Base-by-base conservation (phyloP, 805 yeast species). In the Metschnikowia shivogae region DNA sequence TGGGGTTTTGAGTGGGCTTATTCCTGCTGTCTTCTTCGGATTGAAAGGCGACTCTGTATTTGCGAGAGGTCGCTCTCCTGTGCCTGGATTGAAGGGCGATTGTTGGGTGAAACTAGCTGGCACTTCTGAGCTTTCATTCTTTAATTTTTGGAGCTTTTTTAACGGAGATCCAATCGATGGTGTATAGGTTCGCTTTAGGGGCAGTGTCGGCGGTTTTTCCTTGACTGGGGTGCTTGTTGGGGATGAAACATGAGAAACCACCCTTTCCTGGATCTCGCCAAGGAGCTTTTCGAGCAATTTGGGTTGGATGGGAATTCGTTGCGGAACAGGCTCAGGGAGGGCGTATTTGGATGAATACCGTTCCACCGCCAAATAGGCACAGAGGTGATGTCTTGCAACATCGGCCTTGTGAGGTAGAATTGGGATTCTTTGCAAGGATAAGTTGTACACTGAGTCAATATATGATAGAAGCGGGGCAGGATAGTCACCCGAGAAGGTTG, bases 331-430 rank as follows among this genome's bases (percentile, higher is more conserved):
- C 3, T 66, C 65, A 0, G 84, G 76, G 7, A 80, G 65, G 3
- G 70, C 61, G 35, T 77, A 64, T 30, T 63, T 63, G 9, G 66
- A 63, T 10, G 65, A 64, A 35, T 76, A 71, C 49, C 71, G 70
- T 46, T 80, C 81, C 11, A 76, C 75, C 0, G 86, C 83, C 20
- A 84, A 58, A 49, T 67, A 78, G 5, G 89, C 85, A 59, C 89
- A 81, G 10, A 86, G 59, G 58, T 85, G 90, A 44, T 73, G 74
- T 43, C 92, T 67, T 1, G 88, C 89, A 2, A 76, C 66, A 50
- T 85, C 90, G 42, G 80, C 77, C 33, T 71, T 71, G 22, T 73
- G 72, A 11, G 78, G 73, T 19, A 84, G 59, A 2, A 64, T 59
- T 47, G 77, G 76, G 36, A 70, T 69, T 50, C 74, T 72, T 45